Evolutionary conservation across 495 filamentous ascomycete genomes (phyloP), one percentile per base, ranked within the genome.

Genomic region (Lentithecium fluviatile): DNA sequence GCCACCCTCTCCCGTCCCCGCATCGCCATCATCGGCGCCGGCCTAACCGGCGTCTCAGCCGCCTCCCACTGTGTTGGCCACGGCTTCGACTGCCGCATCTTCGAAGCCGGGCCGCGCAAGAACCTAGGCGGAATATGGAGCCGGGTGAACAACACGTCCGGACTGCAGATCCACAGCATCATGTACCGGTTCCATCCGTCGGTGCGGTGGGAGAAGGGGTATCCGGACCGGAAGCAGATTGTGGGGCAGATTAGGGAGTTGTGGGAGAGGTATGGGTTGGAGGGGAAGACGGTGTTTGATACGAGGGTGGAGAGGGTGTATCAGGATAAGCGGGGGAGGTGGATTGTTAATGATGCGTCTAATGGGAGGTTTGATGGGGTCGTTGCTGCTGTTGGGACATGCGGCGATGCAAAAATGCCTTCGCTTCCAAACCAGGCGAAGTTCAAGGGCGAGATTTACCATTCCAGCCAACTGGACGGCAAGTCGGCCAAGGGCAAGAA

Each of bases 141-240:
- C 70, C 80, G 82, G 75, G 90, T 93, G 40, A 92, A 92, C 77
- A 88, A 87, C 58, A 92, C 89, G 10, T 90, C 88, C 1, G 80
- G 86, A 42, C 80, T 94, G 0, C 89, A 94, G 64, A 89, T 94
- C 37, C 88, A 94, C 70, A 88, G 85, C 42, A 74, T 91, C 58
- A 92, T 94, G 89, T 94, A 92, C 73, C 83, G 90, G 29, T 95
- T 94, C 72, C 88, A 91, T 58, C 90, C 90, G 0, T 88, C 87
- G 0, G 82, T 95, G 2, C 76, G 78, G 50, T 94, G 88, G 82
- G 74, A 78, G n/a, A 73, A 74, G 13, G 87, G 88, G 43, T 94
- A 95, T 68, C 90, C 90, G 0, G 79, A 85, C 47, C 84, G 88
- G 34, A 71, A 84, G 56, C 83, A 89, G 62, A 92, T 95, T 62